Evolutionary conservation across 139 green algal species (phyloP), one percentile per base, ranked within the genome.

Genomic region (Tetradesmus obliquus): DNA sequence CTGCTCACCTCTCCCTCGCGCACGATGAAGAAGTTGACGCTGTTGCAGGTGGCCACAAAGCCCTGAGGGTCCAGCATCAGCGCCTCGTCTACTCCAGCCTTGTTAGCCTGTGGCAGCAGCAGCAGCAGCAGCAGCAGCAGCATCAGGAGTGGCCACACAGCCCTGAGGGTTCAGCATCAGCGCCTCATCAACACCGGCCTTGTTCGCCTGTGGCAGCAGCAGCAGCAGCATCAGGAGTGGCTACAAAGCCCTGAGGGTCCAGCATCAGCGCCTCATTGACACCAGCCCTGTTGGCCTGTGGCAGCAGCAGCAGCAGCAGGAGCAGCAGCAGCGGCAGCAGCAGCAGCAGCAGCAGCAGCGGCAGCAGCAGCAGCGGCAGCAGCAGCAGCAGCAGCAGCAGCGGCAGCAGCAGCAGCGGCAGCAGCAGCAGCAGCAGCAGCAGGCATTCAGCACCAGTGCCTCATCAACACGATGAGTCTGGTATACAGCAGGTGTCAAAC

Each of bases 21-120:
- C 6, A 98, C 94, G 55, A 96, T 92, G 92, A 98, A 98, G 87
- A 98, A 98, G 95, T 98, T 98, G 71, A 92, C 94, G 57, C 89
- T 95, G 95, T 98, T 98, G 95, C 97, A 98, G 0, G 97, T 98
- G 85, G 95, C 93, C 89, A 98, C 96, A 90, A 98, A 98, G 66
- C 97, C 97, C 3, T 96, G 93, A 0, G 97, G 95, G 93, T 98
- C 96, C 86, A 98, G 92, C 96, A 98, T 98, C 9, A 98, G 94
- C 4, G 91, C 95, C 93, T 97, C 96, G 74, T 98, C 95, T 0
- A 88, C 96, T 3, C 95, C 95, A 74, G 94, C 94, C 87, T 95
- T 94, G 88, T 95, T 94, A n/a, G 95, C 95, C 95, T 97, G 94
- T 1, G 58, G 45, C 9, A 88, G 88, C 71, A 72, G 71, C 19